Percentiles rank a stretch among this genome's conserved stretches.
These are phyloP conservation scores for Incumbomyces lentus DNA, from an alignment of 2,329 filamentous ascomycete genomes.

Conservation along the genomic window DNA sequence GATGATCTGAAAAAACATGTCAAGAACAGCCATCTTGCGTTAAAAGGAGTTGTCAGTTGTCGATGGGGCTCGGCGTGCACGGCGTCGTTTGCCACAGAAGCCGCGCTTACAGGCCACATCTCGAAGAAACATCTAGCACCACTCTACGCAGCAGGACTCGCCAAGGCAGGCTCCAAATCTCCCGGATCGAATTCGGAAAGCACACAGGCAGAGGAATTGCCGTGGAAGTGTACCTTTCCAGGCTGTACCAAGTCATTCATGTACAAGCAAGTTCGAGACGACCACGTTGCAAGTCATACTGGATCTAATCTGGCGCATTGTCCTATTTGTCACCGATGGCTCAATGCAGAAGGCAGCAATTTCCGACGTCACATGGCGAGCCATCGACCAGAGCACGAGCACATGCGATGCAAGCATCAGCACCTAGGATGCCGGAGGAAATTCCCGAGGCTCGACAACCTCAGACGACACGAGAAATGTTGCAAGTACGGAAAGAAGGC, in stretches of 20 bases:
- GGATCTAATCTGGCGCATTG: conserved; percentile 20
- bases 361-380: conserved; percentile 21
- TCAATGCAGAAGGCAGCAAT: conserved; percentile 21
- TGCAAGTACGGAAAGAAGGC: conserved; percentile 22
- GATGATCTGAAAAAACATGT: conserved; percentile 22
- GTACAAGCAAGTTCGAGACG: conserved; percentile 22
- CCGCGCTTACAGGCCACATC: conserved; percentile 20
- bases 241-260: conserved; percentile 20
- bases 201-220: conserved; percentile 8
- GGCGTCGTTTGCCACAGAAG: conserved; percentile 19
- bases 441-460: conserved; percentile 20
- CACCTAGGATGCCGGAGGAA: conserved; percentile 18
- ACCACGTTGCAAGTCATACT: conserved; percentile 17
- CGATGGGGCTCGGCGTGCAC: conserved; percentile 17
- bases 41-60: conserved; percentile 18
- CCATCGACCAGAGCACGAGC: conserved; percentile 19
- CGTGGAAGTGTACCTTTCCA: conserved; percentile 21
- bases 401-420: conserved; percentile 20
- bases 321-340: conserved; percentile 18
- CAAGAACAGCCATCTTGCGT: conserved; percentile 16
- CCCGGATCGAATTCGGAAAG: conserved; percentile 4
- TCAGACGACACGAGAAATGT: conserved; percentile 18
- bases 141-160: conserved; percentile 8
- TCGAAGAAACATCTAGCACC: conserved; percentile 21
- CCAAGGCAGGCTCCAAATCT: conserved; percentile 4